phyloP scores from a whole-genome alignment of 1,139 yeast genomes.

The Suhomyces kunorum region DNA sequence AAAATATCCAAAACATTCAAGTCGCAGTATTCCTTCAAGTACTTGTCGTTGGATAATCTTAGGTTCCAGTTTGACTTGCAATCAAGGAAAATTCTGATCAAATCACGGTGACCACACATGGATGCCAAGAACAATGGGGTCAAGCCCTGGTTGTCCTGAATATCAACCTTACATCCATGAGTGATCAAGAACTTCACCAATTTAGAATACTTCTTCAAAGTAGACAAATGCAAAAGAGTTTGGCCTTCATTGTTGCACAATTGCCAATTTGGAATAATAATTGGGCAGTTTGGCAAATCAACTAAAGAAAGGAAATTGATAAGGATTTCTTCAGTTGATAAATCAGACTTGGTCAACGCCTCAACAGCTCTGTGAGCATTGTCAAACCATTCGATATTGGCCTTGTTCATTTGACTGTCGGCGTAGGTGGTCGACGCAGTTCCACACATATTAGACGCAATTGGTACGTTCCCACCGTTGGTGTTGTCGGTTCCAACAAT shows the following conservation, averaged over 20 bases:
- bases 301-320: conserved; percentile 65
- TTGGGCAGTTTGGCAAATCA: conserved; percentile 62
- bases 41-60: conserved; percentile 59
- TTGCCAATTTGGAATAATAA: conserved; percentile 73
- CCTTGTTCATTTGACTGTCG: conserved; percentile 18
- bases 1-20: conserved; percentile 63
- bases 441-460: conserved; percentile 9
- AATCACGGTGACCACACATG: conserved; percentile 65
- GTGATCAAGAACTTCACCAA: conserved; percentile 65
- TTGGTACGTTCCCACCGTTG: conserved; percentile 8
- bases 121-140: conserved; percentile 89
- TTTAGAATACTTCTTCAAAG: conserved; percentile 66
- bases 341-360: conserved; percentile 48
- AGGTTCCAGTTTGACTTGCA: conserved; percentile 66
- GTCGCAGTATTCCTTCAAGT: conserved; percentile 57
- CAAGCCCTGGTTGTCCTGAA: conserved; percentile 74
- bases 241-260: conserved; percentile 82
- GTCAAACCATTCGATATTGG: conserved; percentile 48
- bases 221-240: conserved; percentile 81
- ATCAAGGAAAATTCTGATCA: conserved; percentile 56
- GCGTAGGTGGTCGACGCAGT: conserved; percentile 3
- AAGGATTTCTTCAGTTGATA: conserved; percentile 58
- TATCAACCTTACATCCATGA: conserved; percentile 79
- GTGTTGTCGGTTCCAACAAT: conserved; percentile 64
- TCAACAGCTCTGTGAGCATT: conserved; percentile 50